Evolutionary conservation across 1,139 yeast genomes (phyloP).

Genomic region (Zygotorulaspora mrakii): DNA sequence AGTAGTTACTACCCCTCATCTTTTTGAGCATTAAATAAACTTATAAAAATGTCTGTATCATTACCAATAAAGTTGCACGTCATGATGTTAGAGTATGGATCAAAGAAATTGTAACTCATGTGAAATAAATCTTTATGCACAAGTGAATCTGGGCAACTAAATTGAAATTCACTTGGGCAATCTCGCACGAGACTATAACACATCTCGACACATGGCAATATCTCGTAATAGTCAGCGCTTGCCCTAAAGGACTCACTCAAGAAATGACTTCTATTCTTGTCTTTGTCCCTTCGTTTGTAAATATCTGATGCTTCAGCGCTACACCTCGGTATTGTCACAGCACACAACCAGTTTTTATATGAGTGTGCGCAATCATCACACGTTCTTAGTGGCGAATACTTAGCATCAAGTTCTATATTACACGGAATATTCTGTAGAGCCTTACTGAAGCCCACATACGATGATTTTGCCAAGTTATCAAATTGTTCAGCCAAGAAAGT

Average conservation of each 20-base stretch:
- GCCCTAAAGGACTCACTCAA: slow-evolving; percentile 60
- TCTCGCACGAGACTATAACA: slow-evolving; percentile 76
- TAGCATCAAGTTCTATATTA: slow-evolving; percentile 62
- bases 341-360: slow-evolving; percentile 86
- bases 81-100: slow-evolving; percentile 30
- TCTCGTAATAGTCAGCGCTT: slow-evolving; percentile 60
- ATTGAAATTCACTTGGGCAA: slow-evolving; percentile 76
- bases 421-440: slow-evolving; percentile 79
- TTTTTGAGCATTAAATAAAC: background rate
- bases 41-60: slow-evolving; percentile 14
- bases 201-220: slow-evolving; percentile 79
- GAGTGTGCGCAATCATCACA: slow-evolving; percentile 71
- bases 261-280: slow-evolving; percentile 59
- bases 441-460: slow-evolving; percentile 64
- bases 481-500: slow-evolving; percentile 45
- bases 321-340: slow-evolving; percentile 88
- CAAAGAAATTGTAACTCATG: slow-evolving; percentile 51
- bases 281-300: slow-evolving; percentile 46
- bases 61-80: slow-evolving; percentile 52
- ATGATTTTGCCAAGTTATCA: slow-evolving; percentile 55
- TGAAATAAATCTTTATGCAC: slow-evolving; percentile 38
- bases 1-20: background rate
- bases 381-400: slow-evolving; percentile 67
- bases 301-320: slow-evolving; percentile 48
- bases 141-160: slow-evolving; percentile 57